A percentile compares a stretch with the other conserved stretches of the same genome.
Conservation (phyloP, 306 rosid species). For the Biancaea sappan region DNA sequence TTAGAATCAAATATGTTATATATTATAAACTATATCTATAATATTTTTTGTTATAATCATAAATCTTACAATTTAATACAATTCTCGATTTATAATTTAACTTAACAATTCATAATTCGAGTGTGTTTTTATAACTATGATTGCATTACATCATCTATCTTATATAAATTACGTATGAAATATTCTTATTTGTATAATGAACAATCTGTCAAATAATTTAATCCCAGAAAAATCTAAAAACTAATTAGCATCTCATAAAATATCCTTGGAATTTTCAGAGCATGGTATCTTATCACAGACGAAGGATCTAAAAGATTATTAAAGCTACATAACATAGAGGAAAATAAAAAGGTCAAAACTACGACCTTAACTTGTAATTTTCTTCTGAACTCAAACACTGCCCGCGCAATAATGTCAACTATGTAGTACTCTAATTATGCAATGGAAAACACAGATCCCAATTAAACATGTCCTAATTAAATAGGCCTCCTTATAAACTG, state of each 20-base stretch:
- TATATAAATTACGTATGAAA: background rate
- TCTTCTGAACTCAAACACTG: constrained; percentile 37
- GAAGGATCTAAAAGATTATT: too few relatives aligned
- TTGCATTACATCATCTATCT: background rate
- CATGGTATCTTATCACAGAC: too few relatives aligned
- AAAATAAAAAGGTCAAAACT: constrained; percentile 22
- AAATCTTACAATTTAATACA: too few relatives aligned
- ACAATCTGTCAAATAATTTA: too few relatives aligned
- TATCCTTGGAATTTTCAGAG: background rate
- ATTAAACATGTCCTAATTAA: constrained; percentile 59
- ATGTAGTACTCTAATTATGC: constrained; percentile 54
- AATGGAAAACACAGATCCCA: constrained; percentile 47
- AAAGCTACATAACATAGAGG: background rate
- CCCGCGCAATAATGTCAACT: constrained; percentile 41
- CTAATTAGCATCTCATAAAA: too few relatives aligned
- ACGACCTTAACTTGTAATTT: constrained; percentile 5
- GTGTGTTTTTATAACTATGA: too few relatives aligned
- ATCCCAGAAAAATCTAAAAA: background rate
- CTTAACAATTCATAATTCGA: too few relatives aligned
- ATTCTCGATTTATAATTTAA: too few relatives aligned
- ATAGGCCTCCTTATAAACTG: constrained; percentile 51
- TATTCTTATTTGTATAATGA: too few relatives aligned
- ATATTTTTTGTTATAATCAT: too few relatives aligned
- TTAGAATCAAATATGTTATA: too few relatives aligned
- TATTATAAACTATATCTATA: too few relatives aligned